These are phyloP conservation scores for Phytophthora kernoviae DNA, from an alignment of 352 stramenopile genomes.

Conservation along the genomic window DNA sequence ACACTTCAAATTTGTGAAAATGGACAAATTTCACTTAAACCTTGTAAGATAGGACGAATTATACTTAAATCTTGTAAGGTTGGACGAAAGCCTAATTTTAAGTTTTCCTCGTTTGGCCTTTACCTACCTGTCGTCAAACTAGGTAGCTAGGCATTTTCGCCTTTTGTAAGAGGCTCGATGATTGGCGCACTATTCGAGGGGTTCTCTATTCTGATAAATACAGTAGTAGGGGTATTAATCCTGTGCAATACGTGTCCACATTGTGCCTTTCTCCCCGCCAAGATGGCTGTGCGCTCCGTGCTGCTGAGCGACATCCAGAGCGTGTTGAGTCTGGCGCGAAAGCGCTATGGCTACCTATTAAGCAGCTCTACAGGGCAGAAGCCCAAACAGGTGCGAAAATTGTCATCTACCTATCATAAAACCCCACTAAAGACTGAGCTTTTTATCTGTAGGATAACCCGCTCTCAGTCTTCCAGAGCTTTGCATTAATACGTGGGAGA, in stretches of 20 bases:
- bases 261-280: not conserved
- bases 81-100: too few relatives aligned
- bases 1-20: too few relatives aligned
- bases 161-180: too few relatives aligned
- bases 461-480: conserved; percentile 62
- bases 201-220: too few relatives aligned
- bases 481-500: conserved; percentile 59
- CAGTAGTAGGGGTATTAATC: too few relatives aligned
- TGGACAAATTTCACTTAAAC: too few relatives aligned
- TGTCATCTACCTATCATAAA: not conserved
- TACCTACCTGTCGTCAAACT: too few relatives aligned
- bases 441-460: conserved; percentile 47
- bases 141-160: too few relatives aligned
- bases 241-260: not conserved
- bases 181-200: too few relatives aligned
- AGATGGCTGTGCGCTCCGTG: conserved; percentile 44
- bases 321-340: conserved; percentile 64
- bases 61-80: too few relatives aligned
- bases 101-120: too few relatives aligned
- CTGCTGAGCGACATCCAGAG: conserved; percentile 79
- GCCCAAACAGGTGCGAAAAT: conserved; percentile 25
- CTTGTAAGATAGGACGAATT: too few relatives aligned
- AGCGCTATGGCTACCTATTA: conserved; percentile 61
- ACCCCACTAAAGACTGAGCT: not conserved
- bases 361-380: conserved; percentile 10